Evolutionary conservation across 2,329 filamentous ascomycete species (phyloP).

Genomic region (Aureobasidium sp.): DNA sequence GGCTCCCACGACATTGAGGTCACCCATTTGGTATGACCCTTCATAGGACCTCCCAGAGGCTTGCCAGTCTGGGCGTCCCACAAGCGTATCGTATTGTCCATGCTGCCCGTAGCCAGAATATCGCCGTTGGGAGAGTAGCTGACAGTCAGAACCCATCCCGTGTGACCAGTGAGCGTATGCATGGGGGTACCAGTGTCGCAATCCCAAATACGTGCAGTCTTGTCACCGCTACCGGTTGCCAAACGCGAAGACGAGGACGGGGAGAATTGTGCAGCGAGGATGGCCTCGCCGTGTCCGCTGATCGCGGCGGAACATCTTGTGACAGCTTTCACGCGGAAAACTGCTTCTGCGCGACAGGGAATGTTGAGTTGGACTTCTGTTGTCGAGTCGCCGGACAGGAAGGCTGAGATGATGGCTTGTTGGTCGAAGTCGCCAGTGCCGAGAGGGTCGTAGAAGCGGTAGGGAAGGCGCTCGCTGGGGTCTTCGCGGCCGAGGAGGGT

Average conservation of each 20-base stretch:
- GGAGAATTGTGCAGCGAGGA: slow-evolving; percentile 79
- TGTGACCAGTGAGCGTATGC: slow-evolving; percentile 79
- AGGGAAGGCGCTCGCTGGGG: slow-evolving; percentile 55
- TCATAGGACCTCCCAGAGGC: slow-evolving; percentile 62
- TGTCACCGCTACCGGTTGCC: slow-evolving; percentile 85
- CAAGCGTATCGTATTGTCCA: slow-evolving; percentile 84
- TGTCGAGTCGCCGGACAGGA: slow-evolving; percentile 40
- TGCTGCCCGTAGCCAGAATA: slow-evolving; percentile 79
- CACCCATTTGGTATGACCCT: slow-evolving; percentile 85
- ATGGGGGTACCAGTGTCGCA: slow-evolving; percentile 87
- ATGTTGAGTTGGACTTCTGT: slow-evolving; percentile 58
- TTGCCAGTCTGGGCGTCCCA: slow-evolving; percentile 83
- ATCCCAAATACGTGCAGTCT: slow-evolving; percentile 89
- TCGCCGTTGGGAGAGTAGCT: slow-evolving; percentile 79
- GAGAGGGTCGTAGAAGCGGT: slow-evolving; percentile 52
- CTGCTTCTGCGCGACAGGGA: slow-evolving; percentile 72
- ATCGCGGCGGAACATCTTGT: slow-evolving; percentile 85
- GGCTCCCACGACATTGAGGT: slow-evolving; percentile 88
- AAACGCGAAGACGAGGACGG: slow-evolving; percentile 68
- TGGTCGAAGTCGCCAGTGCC: slow-evolving; percentile 38
- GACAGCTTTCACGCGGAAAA: slow-evolving; percentile 88
- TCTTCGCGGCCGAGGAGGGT: slow-evolving; percentile 64
- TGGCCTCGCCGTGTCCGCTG: slow-evolving; percentile 84
- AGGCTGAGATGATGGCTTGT: slow-evolving; percentile 33
- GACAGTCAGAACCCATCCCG: slow-evolving; percentile 82